Conservation (phyloP, 305 asterid genomes). For the Fraxinus latifolia region DNA sequence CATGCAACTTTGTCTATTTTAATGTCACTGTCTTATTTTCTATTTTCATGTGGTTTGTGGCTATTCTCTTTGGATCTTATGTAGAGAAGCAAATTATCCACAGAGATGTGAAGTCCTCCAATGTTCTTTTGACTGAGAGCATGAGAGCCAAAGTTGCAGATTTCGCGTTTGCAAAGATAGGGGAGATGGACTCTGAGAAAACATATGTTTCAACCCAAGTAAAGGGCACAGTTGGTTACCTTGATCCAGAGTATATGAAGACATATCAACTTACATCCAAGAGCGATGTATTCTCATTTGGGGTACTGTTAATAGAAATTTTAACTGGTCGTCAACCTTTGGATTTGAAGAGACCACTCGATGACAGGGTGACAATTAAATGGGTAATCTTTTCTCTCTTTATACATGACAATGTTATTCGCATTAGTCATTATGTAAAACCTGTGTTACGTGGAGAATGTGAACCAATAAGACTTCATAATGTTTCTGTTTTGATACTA, state of each 20-base stretch:
- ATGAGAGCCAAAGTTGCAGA: constrained; percentile 93
- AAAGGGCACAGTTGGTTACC: constrained; percentile 94
- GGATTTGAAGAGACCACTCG: constrained; percentile 58
- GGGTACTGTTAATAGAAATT: constrained; percentile 72
- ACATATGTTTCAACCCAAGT: constrained; percentile 86
- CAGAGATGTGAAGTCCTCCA: constrained; percentile 95
- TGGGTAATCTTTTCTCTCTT: constrained; percentile 60
- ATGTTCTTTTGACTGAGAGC: constrained; percentile 86
- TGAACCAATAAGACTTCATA: neutral
- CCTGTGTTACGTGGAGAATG: neutral
- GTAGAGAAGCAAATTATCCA: constrained; percentile 97
- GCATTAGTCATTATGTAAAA: neutral
- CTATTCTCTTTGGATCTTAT: constrained; percentile 5
- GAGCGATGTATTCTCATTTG: constrained; percentile 97
- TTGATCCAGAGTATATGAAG: constrained; percentile 94
- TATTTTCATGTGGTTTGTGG: constrained; percentile 2
- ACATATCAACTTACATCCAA: constrained; percentile 80
- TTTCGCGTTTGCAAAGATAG: constrained; percentile 89
- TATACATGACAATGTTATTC: neutral
- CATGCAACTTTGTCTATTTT: neutral
- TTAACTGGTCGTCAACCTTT: constrained; percentile 92
- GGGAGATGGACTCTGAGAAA: constrained; percentile 66
- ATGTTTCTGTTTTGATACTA: neutral
- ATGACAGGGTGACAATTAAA: constrained; percentile 72
- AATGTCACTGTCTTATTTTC: neutral